These are phyloP conservation scores for Corylus americana DNA, from an alignment of 306 rosid species.

Conservation along the genomic window DNA sequence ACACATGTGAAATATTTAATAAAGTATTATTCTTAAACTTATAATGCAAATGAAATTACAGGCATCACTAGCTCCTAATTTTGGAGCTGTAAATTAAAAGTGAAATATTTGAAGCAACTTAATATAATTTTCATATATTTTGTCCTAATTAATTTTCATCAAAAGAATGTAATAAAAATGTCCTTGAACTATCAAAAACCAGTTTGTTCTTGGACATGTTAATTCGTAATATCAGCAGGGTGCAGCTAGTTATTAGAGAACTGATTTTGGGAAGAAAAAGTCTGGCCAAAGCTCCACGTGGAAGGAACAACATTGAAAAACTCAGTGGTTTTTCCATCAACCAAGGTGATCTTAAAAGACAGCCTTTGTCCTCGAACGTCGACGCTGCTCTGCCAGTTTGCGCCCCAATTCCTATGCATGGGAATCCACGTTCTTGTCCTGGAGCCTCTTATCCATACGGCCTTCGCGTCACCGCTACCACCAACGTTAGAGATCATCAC, in stretches of 20 bases:
- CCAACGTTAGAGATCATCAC: slow-evolving; percentile 86
- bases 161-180: slow-evolving; percentile 6
- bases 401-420: slow-evolving; percentile 93
- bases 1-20: not conserved
- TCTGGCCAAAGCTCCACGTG: slow-evolving; percentile 77
- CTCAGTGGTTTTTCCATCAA: slow-evolving; percentile 48
- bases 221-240: not conserved
- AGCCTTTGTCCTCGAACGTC: slow-evolving; percentile 63
- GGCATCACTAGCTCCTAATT: not conserved
- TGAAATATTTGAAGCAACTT: not conserved
- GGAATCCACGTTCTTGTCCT: slow-evolving; percentile 51
- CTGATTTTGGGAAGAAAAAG: slow-evolving; percentile 63
- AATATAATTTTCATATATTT: too few species aligned
- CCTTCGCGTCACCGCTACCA: slow-evolving; percentile 70
- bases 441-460: slow-evolving; percentile 60
- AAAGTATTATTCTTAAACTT: not conserved
- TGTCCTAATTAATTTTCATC: not conserved
- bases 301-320: slow-evolving; percentile 70
- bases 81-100: not conserved
- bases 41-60: not conserved
- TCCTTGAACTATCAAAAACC: slow-evolving; percentile 22
- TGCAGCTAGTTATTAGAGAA: slow-evolving; percentile 36
- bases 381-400: slow-evolving; percentile 70
- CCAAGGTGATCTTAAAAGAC: slow-evolving; percentile 64
- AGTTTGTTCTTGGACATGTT: slow-evolving; percentile 23